phyloP scores from a whole-genome alignment of 169 alveolate genomes.

The Eimeria zaria region DNA sequence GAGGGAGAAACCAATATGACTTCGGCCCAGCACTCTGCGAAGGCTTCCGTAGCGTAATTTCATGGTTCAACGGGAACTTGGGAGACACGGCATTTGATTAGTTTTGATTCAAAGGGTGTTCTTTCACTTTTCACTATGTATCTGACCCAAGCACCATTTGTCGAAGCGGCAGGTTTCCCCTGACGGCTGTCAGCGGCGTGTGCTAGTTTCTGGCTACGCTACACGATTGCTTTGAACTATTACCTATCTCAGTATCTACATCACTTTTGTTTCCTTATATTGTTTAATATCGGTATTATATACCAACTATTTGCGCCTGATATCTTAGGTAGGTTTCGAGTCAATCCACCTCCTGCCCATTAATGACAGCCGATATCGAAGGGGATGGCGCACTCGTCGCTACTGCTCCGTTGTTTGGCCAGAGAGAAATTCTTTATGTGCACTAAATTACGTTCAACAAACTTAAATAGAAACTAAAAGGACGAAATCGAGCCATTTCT shows the following conservation, averaged over 20 bases:
- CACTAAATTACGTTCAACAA: not conserved
- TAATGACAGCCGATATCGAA: not conserved
- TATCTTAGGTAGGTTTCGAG: not conserved
- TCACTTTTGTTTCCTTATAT: not conserved
- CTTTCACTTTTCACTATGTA: not conserved
- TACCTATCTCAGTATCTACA: not conserved
- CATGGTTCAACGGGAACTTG: not conserved
- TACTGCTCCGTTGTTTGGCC: not conserved
- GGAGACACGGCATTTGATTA: not conserved
- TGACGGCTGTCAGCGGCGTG: not conserved
- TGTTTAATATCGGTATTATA: not conserved
- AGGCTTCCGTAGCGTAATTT: not conserved
- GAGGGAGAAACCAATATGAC: not conserved
- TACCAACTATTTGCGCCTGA: not conserved
- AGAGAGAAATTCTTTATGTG: not conserved
- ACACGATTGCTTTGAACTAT: not conserved
- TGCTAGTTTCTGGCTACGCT: not conserved
- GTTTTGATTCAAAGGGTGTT: not conserved
- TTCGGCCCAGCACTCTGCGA: not conserved
- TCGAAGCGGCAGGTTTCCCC: not conserved
- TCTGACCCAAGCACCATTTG: not conserved
- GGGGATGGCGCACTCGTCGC: not conserved
- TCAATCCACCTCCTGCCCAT: not conserved
- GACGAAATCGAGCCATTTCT: not conserved
- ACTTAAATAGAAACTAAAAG: not conserved